Conservation (phyloP, 1,139 yeast species). For the Pichia sp. region DNA sequence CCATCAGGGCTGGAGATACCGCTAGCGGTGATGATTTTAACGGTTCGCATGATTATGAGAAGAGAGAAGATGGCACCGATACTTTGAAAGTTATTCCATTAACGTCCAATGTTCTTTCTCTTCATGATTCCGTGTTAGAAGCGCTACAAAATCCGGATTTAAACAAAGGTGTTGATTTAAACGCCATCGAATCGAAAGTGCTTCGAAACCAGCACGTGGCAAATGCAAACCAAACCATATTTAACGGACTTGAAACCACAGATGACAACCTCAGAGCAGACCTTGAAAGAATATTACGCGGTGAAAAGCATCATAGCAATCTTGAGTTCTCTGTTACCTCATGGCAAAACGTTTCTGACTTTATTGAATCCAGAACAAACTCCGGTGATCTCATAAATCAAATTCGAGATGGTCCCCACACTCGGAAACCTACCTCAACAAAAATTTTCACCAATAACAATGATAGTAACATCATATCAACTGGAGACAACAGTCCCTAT, state of each 20-base stretch:
- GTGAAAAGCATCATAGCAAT: neutral
- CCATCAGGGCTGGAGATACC: too few species aligned
- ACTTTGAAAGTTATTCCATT: neutral
- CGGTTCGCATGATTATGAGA: neutral
- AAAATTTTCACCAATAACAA: slow-evolving; percentile 1
- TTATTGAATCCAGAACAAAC: slow-evolving; percentile 10
- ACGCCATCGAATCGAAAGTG: neutral
- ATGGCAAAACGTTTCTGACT: slow-evolving; percentile 18
- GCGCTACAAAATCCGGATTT: slow-evolving; percentile 25
- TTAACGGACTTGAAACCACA: too few species aligned
- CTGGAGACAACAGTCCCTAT: slow-evolving; percentile 7
- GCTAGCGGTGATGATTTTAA: too few species aligned
- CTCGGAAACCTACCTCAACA: neutral
- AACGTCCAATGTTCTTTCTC: slow-evolving; percentile 17
- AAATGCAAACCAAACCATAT: too few species aligned
- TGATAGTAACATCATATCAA: slow-evolving; percentile 10
- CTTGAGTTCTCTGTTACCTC: slow-evolving; percentile 21
- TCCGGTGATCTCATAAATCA: slow-evolving; percentile 4
- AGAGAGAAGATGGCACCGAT: neutral
- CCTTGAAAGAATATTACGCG: too few species aligned
- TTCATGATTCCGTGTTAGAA: slow-evolving; percentile 24
- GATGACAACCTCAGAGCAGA: too few species aligned
- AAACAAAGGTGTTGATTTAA: slow-evolving; percentile 14
- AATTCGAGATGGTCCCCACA: neutral
- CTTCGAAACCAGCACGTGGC: too few species aligned